Evolutionary conservation across 2,329 filamentous ascomycete species (phyloP).

Genomic region (Penicillium occitanis): DNA sequence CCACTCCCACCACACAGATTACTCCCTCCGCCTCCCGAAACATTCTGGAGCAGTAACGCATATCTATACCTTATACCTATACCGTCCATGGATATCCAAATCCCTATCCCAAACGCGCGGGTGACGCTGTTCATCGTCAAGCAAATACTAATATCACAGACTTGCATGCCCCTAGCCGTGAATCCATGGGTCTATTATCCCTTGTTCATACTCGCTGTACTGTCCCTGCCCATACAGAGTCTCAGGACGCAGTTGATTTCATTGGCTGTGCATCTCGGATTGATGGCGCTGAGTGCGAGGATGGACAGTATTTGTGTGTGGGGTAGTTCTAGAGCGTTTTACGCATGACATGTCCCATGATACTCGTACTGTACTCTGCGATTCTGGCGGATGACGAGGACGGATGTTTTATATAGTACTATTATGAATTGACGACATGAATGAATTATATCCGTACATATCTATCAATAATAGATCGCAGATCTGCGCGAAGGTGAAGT

Average conservation of each 20-base stretch:
- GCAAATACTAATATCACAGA: conserved; percentile 61
- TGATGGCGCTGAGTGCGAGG: conserved; percentile 45
- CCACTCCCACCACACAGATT: conserved; percentile 12
- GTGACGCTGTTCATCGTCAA: conserved; percentile 68
- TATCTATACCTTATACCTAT: conserved; percentile 12
- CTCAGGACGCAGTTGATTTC: conserved; percentile 43
- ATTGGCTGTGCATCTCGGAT: conserved; percentile 48
- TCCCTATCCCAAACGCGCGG: conserved; percentile 49
- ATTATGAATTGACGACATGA: neutral
- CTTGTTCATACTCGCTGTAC: conserved; percentile 65
- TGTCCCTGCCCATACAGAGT: conserved; percentile 55
- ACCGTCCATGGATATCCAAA: conserved; percentile 27
- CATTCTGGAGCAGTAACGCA: conserved; percentile 20
- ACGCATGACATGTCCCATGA: neutral
- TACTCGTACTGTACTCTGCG: no score
- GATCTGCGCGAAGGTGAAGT: neutral
- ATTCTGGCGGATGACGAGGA: neutral
- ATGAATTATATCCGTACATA: neutral
- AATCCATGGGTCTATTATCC: conserved; percentile 65
- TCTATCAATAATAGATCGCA: no score
- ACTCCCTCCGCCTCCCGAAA: conserved; percentile 13
- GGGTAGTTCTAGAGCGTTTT: conserved; percentile 18
- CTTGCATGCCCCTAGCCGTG: conserved; percentile 72
- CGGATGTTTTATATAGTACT: neutral
- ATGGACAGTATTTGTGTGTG: conserved; percentile 36